Conservation (phyloP, 352 stramenopile species). For the Globisporangium heterothallicum region DNA sequence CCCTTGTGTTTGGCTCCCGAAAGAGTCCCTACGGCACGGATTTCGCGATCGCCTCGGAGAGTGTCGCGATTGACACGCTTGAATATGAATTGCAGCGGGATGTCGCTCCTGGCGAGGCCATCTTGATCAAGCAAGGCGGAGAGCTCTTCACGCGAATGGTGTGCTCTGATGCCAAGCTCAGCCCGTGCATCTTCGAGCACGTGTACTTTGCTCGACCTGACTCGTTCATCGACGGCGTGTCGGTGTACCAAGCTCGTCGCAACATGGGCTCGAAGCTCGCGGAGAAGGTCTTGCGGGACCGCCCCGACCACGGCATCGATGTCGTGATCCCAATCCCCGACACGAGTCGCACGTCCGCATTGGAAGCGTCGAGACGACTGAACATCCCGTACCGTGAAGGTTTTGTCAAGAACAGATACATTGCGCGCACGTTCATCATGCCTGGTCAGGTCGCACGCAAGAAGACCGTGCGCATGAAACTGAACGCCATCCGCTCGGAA, state of each 20-base stretch:
- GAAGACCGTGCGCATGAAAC: slow-evolving; percentile 98
- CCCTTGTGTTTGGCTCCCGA: slow-evolving; percentile 91
- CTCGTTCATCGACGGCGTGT: slow-evolving; percentile 98
- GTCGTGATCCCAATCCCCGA: slow-evolving; percentile 99
- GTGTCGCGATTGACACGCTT: slow-evolving; percentile 97
- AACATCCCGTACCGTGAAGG: slow-evolving; percentile 95
- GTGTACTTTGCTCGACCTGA: slow-evolving; percentile 99
- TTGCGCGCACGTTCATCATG: slow-evolving; percentile 99
- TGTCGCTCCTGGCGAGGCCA: slow-evolving; percentile 93
- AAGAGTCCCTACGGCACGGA: slow-evolving; percentile 84
- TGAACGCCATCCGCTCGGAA: slow-evolving; percentile 94
- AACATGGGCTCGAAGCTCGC: slow-evolving; percentile 99
- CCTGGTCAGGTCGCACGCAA: slow-evolving; percentile 93
- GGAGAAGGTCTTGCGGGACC: slow-evolving; percentile 89
- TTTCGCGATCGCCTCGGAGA: slow-evolving; percentile 96
- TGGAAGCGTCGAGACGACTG: slow-evolving; percentile 87
- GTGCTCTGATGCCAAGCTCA: slow-evolving; percentile 54
- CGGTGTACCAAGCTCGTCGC: slow-evolving; percentile 96
- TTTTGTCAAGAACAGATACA: slow-evolving; percentile 99
- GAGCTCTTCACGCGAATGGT: slow-evolving; percentile 86
- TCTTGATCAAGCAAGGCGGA: slow-evolving; percentile 92
- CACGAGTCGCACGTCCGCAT: slow-evolving; percentile 94
- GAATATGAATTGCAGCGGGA: slow-evolving; percentile 95
- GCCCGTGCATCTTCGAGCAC: slow-evolving; percentile 99
- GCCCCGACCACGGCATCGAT: slow-evolving; percentile 94